Evolutionary conservation across 306 rosid species (phyloP).

Genomic region (Quercus aquifolioides): DNA sequence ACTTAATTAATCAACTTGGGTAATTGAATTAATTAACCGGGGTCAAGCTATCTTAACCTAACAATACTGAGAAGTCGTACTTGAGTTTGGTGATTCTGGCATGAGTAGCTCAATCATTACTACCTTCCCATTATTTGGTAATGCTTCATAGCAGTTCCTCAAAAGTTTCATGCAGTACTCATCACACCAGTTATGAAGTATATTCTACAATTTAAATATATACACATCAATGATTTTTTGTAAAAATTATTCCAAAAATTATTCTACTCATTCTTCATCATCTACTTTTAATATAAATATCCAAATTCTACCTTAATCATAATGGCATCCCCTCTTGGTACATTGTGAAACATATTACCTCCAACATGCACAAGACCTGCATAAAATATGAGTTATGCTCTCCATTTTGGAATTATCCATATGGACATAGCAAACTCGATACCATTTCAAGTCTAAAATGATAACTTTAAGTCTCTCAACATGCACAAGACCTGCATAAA

Average conservation of each 20-base stretch:
- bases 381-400: neutral
- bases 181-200: constrained; percentile 12
- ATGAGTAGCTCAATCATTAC: constrained; percentile 18
- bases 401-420: neutral
- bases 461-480: neutral
- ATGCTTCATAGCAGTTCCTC: constrained; percentile 14
- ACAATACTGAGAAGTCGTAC: neutral
- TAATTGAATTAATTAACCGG: too few species aligned
- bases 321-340: constrained; percentile 20
- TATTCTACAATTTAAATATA: neutral
- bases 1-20: too few species aligned
- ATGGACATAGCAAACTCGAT: too few species aligned
- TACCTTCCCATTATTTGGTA: constrained; percentile 18
- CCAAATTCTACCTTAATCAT: constrained; percentile 15
- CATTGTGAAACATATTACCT: constrained; percentile 16
- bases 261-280: too few species aligned
- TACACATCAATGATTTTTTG: neutral
- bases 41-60: too few species aligned
- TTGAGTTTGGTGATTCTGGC: constrained; percentile 19
- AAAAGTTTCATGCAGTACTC: constrained; percentile 9
- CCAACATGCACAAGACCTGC: constrained; percentile 15
- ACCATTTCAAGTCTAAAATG: neutral
- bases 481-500: constrained; percentile 9
- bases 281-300: too few species aligned
- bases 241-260: too few species aligned